Base-by-base conservation (phyloP, 2,329 filamentous ascomycete species). In the Diaporthe sp. region DNA sequence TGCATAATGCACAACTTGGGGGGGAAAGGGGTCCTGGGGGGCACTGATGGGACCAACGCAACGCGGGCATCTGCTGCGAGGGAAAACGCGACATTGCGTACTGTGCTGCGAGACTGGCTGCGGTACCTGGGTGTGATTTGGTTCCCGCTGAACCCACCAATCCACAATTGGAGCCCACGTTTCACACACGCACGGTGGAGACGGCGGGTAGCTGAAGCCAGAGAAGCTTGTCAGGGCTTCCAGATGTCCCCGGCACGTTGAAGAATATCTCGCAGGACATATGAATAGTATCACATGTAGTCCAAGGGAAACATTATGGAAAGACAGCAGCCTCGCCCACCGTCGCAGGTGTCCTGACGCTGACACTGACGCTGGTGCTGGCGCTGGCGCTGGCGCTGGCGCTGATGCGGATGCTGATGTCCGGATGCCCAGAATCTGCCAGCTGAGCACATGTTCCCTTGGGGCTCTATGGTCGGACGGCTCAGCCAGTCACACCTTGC, bases 171-270 rank as follows among this genome's bases (percentile, higher is more conserved):
- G 58, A 73, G 71, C 71, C 58, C 60, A 75, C 57, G 75, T 76
- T 76, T 74, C 72, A 76, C 75, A 39, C 63, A 55, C 34, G 42
- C 72, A 70, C 72, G 73, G 75, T 73, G 75, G 75, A 74, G 75
- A 76, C 65, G 72, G 65, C 75, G 63, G 75, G 63, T 74, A 71
- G 61, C 74, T 61, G 71, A 70, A 42, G 70, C 25, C 65, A 58
- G 55, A 75, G 67, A 51, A 44, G 55, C 34, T 47, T 53, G 53
- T 55, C 61, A 37, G 34, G 42, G n/a, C 39, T 42, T 74, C 61
- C 28, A 58, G n/a, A 58, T 57, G n/a, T 65, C 37, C 8, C 34
- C 12, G 12, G n/a, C 63, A 44, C 17, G n/a, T 42, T 57, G 58
- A 37, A 65, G 34, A 55, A 39, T 44, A 31, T 55, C 53, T 28